Base-by-base conservation (phyloP, 306 rosid species). In the Vicia villosa region DNA sequence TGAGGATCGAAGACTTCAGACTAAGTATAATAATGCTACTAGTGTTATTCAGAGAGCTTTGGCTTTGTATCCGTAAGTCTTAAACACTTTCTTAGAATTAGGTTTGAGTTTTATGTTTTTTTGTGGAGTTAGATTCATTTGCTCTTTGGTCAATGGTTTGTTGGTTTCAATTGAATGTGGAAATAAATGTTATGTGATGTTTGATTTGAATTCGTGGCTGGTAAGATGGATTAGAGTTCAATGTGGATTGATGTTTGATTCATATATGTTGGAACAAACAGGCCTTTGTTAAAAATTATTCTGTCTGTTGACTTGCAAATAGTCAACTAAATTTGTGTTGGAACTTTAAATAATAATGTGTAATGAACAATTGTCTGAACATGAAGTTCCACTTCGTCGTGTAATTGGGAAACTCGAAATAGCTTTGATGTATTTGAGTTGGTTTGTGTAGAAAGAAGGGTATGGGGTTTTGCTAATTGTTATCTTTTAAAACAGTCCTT, bases 41-140 rank as follows among this genome's bases (percentile, higher is more conserved):
- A 83, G 83, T 83, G 92, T 89, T 66, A 87, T 92, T 77, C 87
- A 79, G 88, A 88, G 98, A 83, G 91, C 98, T 82, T 77, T 92
- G 60, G 82, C 96, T 72, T 77, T 92, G 40, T 88, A 89, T 80
- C 69, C 96, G 98, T 92, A 80, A 83, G 98, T 83, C 10, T 56
- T 66, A 6, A 59, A 72, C 73, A 73, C 9, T 24, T 76, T 45
- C 10, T 15, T 14, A 79, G 57, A 67, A 16, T 34, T 76, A 46
- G 69, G 41, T 60, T 67, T 69, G 67, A 49, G 76, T 70, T 68
- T 66, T 42, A 22, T 46, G 40, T 41, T 26, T 34, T 20, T 26
- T 47, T 36, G 17, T 61, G 42, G 60, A 22, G 10, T 78, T 73
- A 62, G 54, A 67, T 42, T 58, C 17, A 37, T 56, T 70, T 56